Conservation (phyloP, 441 rosid species). For the Sinapis alba region DNA sequence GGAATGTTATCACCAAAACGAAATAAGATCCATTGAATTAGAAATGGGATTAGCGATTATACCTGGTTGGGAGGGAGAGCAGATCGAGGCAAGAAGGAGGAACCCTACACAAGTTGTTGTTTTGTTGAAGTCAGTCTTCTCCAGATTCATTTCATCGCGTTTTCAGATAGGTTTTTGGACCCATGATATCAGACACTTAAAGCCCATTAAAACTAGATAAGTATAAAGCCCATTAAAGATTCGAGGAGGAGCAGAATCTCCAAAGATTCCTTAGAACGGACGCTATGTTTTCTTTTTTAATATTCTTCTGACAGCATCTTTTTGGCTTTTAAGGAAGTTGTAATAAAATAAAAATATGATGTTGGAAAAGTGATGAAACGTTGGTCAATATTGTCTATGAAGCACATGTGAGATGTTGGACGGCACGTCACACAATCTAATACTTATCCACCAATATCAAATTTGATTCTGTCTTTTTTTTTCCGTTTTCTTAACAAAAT, state of each 20-base stretch:
- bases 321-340: slow-evolving; percentile 23
- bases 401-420: slow-evolving; percentile 34
- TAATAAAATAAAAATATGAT: neutral
- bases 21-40: neutral
- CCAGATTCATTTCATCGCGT: slow-evolving; percentile 31
- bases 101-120: slow-evolving; percentile 25
- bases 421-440: slow-evolving; percentile 23
- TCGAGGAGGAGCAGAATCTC: neutral
- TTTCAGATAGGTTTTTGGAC: slow-evolving; percentile 15
- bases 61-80: slow-evolving; percentile 23
- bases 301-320: slow-evolving; percentile 20
- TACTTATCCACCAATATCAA: neutral
- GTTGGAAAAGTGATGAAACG: slow-evolving; percentile 11
- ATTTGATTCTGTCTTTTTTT: slow-evolving; percentile 10
- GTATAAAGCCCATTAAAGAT: slow-evolving; percentile 14
- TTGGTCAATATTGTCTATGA: slow-evolving; percentile 27
- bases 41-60: neutral
- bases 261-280: neutral
- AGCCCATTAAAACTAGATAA: neutral
- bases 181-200: neutral
- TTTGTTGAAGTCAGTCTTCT: slow-evolving; percentile 24
- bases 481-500: neutral
- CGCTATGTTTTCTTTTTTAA: neutral
- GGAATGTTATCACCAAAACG: too few relatives aligned
- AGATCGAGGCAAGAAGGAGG: slow-evolving; percentile 29